Evolutionary conservation across 2,329 filamentous ascomycete genomes (phyloP), one percentile per base, ranked within the genome.

Genomic region (Phoma sp.): DNA sequence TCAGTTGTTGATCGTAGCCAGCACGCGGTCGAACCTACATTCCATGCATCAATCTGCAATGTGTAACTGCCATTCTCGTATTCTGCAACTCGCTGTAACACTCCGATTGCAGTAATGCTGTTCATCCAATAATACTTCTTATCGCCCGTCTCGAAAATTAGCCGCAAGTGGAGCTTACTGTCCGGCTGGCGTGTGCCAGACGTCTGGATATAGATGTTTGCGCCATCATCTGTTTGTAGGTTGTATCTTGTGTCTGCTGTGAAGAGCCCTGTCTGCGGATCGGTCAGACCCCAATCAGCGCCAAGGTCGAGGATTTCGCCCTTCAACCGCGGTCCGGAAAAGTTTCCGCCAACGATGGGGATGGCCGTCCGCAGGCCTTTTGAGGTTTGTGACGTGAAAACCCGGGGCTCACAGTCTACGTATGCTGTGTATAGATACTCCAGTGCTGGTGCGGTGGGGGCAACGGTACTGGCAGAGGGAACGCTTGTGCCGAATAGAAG

Each of bases 301-400:
- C 71, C 71, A 4, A 74, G 49, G 33, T 72, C 53, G 8, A 72
- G 57, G 22, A 74, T 61, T 25, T 53, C 57, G 12, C 61, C 61
- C 4, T 24, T 46, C 36, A 55, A 13, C 6, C 69, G 70, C 17
- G 54, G 70, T 0, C 70, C 70, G 1, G 68, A 69, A 51, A 72
- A 67, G 27, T 71, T 71, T 5, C 69, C 70, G 27, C 68, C 69
- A 6, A 69, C 47, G 43, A 72, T 71, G 1, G 68, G 70, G 22
- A 71, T 70, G 8, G 68, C 60, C 22, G 62, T 66, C 2, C 69
- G 65, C 15, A 71, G 57, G 13, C 69, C 67, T 12, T 57, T 54
- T 2, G 69, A 63, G 6, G 64, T 65, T 43, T 65, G 62, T 13
- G 59, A 57, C 2, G 51, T 59, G 55, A 65, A 71, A 12, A 72